Percentiles rank a stretch among this genome's conserved stretches.
Evolutionary conservation across 1,284 basidiomycete species (phyloP).

Genomic region (Naganishia sp.): DNA sequence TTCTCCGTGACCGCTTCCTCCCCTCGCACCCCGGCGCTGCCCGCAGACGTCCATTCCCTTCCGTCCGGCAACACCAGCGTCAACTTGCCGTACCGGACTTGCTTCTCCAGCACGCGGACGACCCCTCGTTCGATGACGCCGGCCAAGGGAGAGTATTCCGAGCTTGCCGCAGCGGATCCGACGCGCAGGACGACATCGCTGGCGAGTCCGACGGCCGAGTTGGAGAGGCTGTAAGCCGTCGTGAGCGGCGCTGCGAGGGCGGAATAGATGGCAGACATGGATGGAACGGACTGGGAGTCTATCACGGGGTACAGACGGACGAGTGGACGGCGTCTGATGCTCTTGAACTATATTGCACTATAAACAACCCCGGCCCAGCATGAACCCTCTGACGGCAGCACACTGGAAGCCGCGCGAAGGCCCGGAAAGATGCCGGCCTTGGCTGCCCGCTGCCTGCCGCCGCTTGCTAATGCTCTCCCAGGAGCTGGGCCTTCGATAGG

Average conservation of each 20-base stretch:
- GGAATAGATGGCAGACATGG: constrained; percentile 17
- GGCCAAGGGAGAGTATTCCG: constrained; percentile 1
- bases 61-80: constrained; percentile 26
- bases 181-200: constrained; percentile 11
- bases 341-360: no score
- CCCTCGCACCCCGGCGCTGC: not conserved
- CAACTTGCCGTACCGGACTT: constrained; percentile 24
- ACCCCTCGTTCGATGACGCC: constrained; percentile 3
- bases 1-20: not conserved
- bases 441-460: no score
- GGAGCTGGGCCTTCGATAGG: no score
- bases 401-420: no score
- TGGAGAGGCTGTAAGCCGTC: constrained; percentile 13
- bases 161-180: constrained; percentile 12
- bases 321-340: no score
- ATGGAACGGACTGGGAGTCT: not conserved
- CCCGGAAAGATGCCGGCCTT: no score
- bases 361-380: no score
- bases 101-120: constrained; percentile 17
- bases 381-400: no score
- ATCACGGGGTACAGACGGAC: not conserved
- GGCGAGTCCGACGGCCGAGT: constrained; percentile 18
- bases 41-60: constrained; percentile 23
- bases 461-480: no score
- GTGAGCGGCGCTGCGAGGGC: constrained; percentile 21